Percentiles rank a stretch among this genome's conserved stretches.
Evolutionary conservation across 2,329 filamentous ascomycete species (phyloP).

Genomic region (Endothia cerciana): DNA sequence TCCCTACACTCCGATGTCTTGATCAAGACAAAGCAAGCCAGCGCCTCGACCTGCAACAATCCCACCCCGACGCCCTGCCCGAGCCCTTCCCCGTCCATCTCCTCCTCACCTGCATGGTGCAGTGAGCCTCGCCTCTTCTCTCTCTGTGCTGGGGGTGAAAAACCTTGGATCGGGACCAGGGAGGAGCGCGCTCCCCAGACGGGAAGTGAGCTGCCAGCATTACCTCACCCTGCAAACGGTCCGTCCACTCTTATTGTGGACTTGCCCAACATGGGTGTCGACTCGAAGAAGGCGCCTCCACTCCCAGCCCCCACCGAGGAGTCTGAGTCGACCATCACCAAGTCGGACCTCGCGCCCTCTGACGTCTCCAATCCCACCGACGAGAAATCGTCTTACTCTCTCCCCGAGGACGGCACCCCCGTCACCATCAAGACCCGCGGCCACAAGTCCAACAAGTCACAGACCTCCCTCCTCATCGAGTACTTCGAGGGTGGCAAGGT

Average conservation of each 20-base stretch:
- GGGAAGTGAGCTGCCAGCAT: conserved; percentile 28
- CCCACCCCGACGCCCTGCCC: conserved; percentile 13
- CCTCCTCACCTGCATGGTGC: conserved; percentile 28
- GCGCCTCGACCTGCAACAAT: conserved; percentile 27
- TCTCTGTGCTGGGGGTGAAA: conserved; percentile 12
- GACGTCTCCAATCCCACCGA: conserved; percentile 71
- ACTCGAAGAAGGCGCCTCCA: conserved; percentile 63
- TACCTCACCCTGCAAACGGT: conserved; percentile 29
- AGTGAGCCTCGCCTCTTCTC: conserved; percentile 23
- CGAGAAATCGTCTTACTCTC: conserved; percentile 75
- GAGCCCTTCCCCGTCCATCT: conserved; percentile 16
- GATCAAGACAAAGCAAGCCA: conserved; percentile 27
- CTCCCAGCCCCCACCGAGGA: conserved; percentile 77
- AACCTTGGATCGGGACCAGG: conserved; percentile 25
- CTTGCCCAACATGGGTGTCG: conserved; percentile 55
- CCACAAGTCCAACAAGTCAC: conserved; percentile 66
- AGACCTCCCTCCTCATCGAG: conserved; percentile 91
- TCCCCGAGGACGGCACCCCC: conserved; percentile 86
- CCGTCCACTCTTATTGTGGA: conserved; percentile 28
- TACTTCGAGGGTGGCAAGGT: conserved; percentile 84
- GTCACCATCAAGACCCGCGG: conserved; percentile 85
- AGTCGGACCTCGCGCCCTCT: conserved; percentile 62
- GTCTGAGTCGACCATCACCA: conserved; percentile 62
- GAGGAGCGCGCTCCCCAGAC: conserved; percentile 20
- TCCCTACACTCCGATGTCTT: conserved; percentile 30